Evolutionary conservation across 805 yeast genomes (phyloP), one percentile per base, ranked within the genome.

Genomic region (Candida berthetii): DNA sequence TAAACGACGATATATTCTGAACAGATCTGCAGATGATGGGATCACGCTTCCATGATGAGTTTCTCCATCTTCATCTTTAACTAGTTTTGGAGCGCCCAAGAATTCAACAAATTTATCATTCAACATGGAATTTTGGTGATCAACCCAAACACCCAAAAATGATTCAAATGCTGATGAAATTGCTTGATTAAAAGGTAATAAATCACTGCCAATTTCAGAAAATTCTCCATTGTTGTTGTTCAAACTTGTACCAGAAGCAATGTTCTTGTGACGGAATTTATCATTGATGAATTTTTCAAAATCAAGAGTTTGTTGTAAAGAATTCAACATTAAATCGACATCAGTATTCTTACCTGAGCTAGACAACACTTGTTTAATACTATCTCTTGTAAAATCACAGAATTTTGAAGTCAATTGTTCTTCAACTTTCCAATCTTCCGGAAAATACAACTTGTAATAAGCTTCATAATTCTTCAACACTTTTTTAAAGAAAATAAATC

Each of bases 1-100:
- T 8, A 85, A 65, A 38, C 81, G 81, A 45, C 95, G 76, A 57
- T 86, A 90, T 3, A 76, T 64, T 52, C 88, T 76, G 61, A 93
- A 90, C 28, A 93, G 62, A 49, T 91, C 97, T 1, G 95, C 87
- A 10, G 96, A 85, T 0, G 96, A 85, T 31, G 83, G 86, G 8
- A 93, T 69, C 14, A 93, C 90, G 53, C 82, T 76, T 5, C 83
- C 76, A 9, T 75, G 68, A 32, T 71, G 74, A 4, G n/a, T 13
- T 11, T 68, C 67, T 16, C 68, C 63, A 7, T 66, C 65, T 4
- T 66, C 63, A n/a, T 57, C 71, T 40, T 60, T 46, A 38, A 79
- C 75, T 43, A 82, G 61, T 45, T 78, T 76, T 5, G 80, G 64
- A 18, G 76, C 73, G 39, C 79, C 72, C 56, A 80, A 64, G 54